phyloP scores from a whole-genome alignment of 2,329 filamentous ascomycete species.

The Pseudonectria buxi region DNA sequence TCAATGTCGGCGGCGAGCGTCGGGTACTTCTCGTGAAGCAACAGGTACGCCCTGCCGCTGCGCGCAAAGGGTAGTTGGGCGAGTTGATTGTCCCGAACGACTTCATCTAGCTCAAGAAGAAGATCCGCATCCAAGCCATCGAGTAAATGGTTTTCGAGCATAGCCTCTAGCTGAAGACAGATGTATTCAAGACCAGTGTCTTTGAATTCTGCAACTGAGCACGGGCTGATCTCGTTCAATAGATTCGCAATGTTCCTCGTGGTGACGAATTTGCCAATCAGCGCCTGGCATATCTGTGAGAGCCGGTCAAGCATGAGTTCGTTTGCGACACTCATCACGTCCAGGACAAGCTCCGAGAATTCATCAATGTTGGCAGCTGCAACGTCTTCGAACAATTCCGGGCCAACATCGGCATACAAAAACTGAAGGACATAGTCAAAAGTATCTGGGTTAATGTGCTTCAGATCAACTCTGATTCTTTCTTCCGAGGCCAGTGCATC shows the following conservation, averaged over 20 bases:
- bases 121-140: constrained; percentile 81
- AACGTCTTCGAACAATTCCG: constrained; percentile 74
- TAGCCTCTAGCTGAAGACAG: constrained; percentile 81
- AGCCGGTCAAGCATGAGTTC: constrained; percentile 92
- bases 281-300: constrained; percentile 79
- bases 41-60: constrained; percentile 62
- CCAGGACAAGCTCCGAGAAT: constrained; percentile 82
- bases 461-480: constrained; percentile 67
- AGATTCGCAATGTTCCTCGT: constrained; percentile 79
- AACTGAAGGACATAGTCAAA: constrained; percentile 76
- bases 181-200: constrained; percentile 84
- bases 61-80: constrained; percentile 69
- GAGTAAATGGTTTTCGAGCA: constrained; percentile 84
- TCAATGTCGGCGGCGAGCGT: constrained; percentile 58
- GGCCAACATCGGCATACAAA: constrained; percentile 76
- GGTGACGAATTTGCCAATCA: constrained; percentile 78
- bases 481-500: constrained; percentile 29
- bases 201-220: constrained; percentile 78
- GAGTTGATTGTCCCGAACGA: constrained; percentile 77
- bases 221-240: constrained; percentile 79
- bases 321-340: constrained; percentile 84
- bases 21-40: constrained; percentile 59
- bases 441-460: constrained; percentile 65
- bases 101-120: constrained; percentile 69
- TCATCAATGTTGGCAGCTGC: constrained; percentile 67